A percentile compares a stretch with the other conserved stretches of the same genome.
These are phyloP conservation scores for Globisporangium alternatum DNA, from an alignment of 352 stramenopile species.

Conservation along the genomic window DNA sequence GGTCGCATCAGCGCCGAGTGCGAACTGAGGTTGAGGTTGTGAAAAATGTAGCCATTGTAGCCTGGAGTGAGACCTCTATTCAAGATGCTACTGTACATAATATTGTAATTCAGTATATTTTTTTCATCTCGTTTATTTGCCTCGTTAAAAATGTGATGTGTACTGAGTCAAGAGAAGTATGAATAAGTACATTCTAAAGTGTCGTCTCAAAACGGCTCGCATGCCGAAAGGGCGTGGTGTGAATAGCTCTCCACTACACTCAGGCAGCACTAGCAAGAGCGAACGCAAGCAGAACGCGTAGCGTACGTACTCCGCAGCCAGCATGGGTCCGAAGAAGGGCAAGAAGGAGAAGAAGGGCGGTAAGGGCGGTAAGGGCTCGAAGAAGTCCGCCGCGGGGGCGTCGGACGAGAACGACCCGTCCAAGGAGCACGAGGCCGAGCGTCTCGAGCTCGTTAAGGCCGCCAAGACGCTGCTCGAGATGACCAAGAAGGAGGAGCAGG, in stretches of 20 bases:
- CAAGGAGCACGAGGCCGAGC: constrained; percentile 65
- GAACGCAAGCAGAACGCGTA: not conserved
- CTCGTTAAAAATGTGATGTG: no score
- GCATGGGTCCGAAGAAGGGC: constrained; percentile 67
- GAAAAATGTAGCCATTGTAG: constrained; percentile 1
- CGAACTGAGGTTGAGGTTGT: not conserved
- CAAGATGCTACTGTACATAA: not conserved
- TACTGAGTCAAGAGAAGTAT: no score
- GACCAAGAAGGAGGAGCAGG: constrained; percentile 87
- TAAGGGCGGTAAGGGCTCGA: constrained; percentile 44
- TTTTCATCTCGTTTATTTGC: not conserved
- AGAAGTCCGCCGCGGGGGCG: constrained; percentile 24
- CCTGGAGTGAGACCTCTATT: not conserved
- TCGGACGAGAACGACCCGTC: constrained; percentile 53
- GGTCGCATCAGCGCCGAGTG: not conserved
- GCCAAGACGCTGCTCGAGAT: constrained; percentile 75
- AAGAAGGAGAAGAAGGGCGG: constrained; percentile 68
- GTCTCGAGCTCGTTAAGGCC: constrained; percentile 69
- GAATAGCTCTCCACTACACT: not conserved
- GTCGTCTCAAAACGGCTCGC: no score
- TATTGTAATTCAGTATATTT: not conserved
- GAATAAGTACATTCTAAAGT: no score
- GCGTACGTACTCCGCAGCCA: not conserved
- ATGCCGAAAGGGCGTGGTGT: not conserved
- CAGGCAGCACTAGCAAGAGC: not conserved